These are phyloP conservation scores for Hypoxylon lenormandii DNA, from an alignment of 495 filamentous ascomycete genomes.

Conservation along the genomic window DNA sequence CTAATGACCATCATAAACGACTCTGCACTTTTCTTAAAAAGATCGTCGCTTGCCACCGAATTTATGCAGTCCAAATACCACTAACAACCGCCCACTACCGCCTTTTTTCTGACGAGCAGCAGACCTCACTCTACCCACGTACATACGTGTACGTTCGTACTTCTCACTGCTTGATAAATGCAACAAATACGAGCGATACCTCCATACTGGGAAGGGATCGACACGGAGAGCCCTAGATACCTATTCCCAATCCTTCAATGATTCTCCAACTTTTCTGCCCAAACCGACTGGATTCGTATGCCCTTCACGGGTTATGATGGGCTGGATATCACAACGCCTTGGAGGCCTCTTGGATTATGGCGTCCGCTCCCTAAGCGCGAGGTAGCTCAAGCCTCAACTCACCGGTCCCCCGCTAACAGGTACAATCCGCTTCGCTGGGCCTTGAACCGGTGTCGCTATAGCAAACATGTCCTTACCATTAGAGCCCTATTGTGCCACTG, in stretches of 20 bases:
- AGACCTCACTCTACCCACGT: conserved; percentile 9
- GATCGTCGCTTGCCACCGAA: conserved; percentile 42
- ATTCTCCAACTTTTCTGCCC: conserved; percentile 12
- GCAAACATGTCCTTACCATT: conserved; percentile 1
- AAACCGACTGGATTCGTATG: conserved; percentile 31
- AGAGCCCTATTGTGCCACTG: conserved; percentile 11
- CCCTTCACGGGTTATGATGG: conserved; percentile 1
- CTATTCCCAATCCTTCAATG: conserved; percentile 2
- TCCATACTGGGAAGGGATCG: conserved; percentile 32
- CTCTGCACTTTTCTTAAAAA: conserved; percentile 32
- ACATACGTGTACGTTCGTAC: conserved; percentile 6
- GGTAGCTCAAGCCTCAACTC: conserved; percentile 13
- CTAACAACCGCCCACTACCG: conserved; percentile 11
- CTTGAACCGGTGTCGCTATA: not conserved
- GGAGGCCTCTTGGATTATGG: conserved; percentile 29
- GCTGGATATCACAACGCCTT: not conserved
- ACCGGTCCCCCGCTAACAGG: conserved; percentile 5
- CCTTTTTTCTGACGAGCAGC: conserved; percentile 10
- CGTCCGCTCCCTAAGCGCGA: not conserved
- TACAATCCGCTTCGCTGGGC: not conserved
- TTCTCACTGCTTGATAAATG: conserved; percentile 28
- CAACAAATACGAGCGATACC: conserved; percentile 33
- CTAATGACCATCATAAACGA: conserved; percentile 26
- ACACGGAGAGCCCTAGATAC: conserved; percentile 8
- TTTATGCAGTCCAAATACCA: conserved; percentile 22